Evolutionary conservation across 23 red algal species (phyloP).

Genomic region (Gracilaria vermiculophylla): DNA sequence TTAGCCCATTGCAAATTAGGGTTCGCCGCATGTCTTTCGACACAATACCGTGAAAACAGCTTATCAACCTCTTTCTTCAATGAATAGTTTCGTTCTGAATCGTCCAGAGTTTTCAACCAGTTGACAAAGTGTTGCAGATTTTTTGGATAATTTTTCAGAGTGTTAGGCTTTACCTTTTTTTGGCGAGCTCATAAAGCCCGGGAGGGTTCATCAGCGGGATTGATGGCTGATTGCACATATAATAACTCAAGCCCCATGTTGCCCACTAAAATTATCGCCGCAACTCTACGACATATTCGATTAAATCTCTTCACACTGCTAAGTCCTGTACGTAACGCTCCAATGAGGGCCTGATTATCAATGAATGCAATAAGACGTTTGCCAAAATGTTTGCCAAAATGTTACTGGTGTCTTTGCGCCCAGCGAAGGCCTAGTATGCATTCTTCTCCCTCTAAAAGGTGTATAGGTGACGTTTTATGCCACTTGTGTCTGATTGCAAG

Average conservation of each 20-base stretch:
- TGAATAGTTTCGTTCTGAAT: not conserved
- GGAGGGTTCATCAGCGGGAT: not conserved
- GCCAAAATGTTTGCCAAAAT: no score
- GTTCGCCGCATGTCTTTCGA: no score
- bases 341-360: not conserved
- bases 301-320: not conserved
- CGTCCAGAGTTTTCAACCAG: not conserved
- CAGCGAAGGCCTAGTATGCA: not conserved
- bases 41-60: not conserved
- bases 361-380: not conserved
- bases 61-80: not conserved
- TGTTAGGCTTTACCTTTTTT: not conserved
- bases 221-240: not conserved
- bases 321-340: not conserved
- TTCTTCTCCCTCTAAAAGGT: not conserved
- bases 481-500: not conserved
- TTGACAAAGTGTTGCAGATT: no score
- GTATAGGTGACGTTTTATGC: not conserved
- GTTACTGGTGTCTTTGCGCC: not conserved
- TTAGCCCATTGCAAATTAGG: no score
- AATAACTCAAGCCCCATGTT: not conserved
- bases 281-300: not conserved
- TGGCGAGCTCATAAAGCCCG: not conserved
- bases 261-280: not conserved
- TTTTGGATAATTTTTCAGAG: not conserved